phyloP scores from a whole-genome alignment of 2,329 filamentous ascomycete genomes.

The Pseudocercospora crystallina region DNA sequence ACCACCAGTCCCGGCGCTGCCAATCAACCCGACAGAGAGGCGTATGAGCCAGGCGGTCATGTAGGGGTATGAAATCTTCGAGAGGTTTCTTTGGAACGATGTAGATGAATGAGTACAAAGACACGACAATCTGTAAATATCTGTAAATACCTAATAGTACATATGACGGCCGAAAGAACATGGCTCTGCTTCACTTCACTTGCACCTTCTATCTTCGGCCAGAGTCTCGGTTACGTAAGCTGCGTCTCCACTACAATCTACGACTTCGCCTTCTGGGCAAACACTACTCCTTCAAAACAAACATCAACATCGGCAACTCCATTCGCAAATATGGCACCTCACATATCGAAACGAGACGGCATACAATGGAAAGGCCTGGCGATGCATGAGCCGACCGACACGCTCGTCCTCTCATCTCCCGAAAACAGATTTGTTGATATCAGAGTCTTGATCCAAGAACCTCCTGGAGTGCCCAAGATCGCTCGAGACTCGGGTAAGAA shows the following conservation, averaged over 20 bases:
- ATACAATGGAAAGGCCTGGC: slow-evolving; percentile 58
- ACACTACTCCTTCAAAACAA: neutral
- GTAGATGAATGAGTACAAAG: slow-evolving; percentile 11
- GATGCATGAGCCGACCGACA: slow-evolving; percentile 61
- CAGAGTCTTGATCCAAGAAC: slow-evolving; percentile 47
- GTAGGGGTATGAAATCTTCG: neutral
- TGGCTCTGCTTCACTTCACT: slow-evolving; percentile 5
- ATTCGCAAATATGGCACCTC: slow-evolving; percentile 28
- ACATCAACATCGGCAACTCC: neutral
- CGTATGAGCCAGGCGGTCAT: slow-evolving; percentile 16
- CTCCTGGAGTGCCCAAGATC: slow-evolving; percentile 9
- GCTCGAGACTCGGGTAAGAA: slow-evolving; percentile 7
- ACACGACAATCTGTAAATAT: slow-evolving; percentile 5
- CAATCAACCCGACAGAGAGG: slow-evolving; percentile 3
- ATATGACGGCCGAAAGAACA: neutral
- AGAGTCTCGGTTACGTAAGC: neutral
- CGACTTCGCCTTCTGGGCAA: neutral
- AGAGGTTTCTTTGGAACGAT: neutral
- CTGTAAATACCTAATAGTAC: neutral
- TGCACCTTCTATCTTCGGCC: slow-evolving; percentile 1
- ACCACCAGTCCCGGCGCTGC: slow-evolving; percentile 24
- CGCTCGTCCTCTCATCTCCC: slow-evolving; percentile 64
- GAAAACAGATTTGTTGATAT: slow-evolving; percentile 61
- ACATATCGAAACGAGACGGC: slow-evolving; percentile 58
- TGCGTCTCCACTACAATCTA: neutral